Conservation (phyloP, 1,139 yeast species). For the Meyerozyma guilliermondii region DNA sequence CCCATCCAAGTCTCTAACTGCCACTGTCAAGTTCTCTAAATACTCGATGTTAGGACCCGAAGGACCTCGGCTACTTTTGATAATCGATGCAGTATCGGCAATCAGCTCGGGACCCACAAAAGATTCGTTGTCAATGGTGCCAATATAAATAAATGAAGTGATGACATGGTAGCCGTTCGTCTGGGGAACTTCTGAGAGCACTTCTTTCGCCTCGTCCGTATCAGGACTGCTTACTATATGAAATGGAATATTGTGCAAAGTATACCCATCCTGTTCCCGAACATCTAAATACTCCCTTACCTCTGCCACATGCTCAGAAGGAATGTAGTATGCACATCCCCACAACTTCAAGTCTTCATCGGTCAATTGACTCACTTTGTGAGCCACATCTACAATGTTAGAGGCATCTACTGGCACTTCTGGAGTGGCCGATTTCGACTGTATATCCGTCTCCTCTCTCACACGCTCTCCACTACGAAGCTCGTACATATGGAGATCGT, state of each 20-base stretch:
- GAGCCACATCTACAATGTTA: constrained; percentile 7
- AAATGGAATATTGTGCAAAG: constrained; percentile 66
- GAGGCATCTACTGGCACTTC: neutral
- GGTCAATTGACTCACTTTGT: constrained; percentile 18
- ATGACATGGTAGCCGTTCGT: constrained; percentile 36
- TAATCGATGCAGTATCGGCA: constrained; percentile 54
- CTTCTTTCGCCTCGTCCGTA: constrained; percentile 13
- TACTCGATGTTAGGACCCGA: constrained; percentile 80
- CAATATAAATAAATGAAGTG: constrained; percentile 73
- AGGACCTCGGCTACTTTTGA: constrained; percentile 60
- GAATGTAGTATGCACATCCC: constrained; percentile 86
- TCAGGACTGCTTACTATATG: constrained; percentile 35
- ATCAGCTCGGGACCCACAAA: constrained; percentile 77
- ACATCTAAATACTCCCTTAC: constrained; percentile 69
- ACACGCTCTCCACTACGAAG: constrained; percentile 10
- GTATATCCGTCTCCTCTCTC: constrained; percentile 10
- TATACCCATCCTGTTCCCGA: constrained; percentile 87
- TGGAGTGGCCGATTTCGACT: constrained; percentile 2
- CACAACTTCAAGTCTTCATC: constrained; percentile 54
- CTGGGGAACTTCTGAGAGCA: constrained; percentile 14
- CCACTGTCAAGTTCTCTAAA: constrained; percentile 46
- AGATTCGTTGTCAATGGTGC: constrained; percentile 73
- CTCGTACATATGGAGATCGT: constrained; percentile 43
- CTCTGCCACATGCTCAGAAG: constrained; percentile 52
- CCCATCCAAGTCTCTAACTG: constrained; percentile 47